Evolutionary conservation across 352 stramenopile genomes (phyloP).

Genomic region (Phytophthora pinifolia): DNA sequence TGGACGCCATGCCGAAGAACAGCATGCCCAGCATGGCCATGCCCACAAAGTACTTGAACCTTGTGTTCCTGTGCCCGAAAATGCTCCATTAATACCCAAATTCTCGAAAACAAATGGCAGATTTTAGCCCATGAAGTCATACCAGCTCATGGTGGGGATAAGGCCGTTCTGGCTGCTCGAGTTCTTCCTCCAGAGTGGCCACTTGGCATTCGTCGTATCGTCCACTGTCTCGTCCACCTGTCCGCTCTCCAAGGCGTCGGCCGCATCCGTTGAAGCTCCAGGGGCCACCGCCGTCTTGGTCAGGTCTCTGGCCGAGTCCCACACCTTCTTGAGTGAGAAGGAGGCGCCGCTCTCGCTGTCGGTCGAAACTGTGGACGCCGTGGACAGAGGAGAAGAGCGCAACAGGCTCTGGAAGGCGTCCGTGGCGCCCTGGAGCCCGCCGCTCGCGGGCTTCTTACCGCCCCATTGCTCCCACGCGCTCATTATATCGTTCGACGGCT

Average conservation of each 20-base stretch:
- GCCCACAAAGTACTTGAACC: constrained; percentile 84
- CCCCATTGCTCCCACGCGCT: constrained; percentile 80
- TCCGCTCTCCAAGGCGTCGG: constrained; percentile 52
- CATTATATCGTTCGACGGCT: constrained; percentile 11
- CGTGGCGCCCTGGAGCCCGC: constrained; percentile 35
- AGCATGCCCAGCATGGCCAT: constrained; percentile 66
- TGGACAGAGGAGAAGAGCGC: constrained; percentile 48
- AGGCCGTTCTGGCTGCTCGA: constrained; percentile 33
- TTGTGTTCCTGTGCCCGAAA: constrained; percentile 47
- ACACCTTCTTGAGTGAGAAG: constrained; percentile 62
- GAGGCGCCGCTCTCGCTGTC: constrained; percentile 20
- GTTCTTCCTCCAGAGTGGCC: constrained; percentile 48
- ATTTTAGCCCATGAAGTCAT: not conserved
- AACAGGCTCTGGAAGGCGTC: constrained; percentile 58
- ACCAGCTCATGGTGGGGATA: constrained; percentile 65
- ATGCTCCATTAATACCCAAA: constrained; percentile 1
- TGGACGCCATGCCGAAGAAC: constrained; percentile 84
- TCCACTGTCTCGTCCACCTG: constrained; percentile 24
- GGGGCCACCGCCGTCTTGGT: constrained; percentile 37
- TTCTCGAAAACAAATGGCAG: not conserved
- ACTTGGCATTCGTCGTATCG: constrained; percentile 28
- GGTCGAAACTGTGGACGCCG: constrained; percentile 36
- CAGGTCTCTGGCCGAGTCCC: constrained; percentile 59
- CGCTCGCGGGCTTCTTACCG: constrained; percentile 48
- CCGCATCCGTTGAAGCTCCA: constrained; percentile 18